A percentile compares a stretch with the other conserved stretches of the same genome.
Conservation (phyloP, 2,329 filamentous ascomycete genomes). For the Neobulgaria alba region DNA sequence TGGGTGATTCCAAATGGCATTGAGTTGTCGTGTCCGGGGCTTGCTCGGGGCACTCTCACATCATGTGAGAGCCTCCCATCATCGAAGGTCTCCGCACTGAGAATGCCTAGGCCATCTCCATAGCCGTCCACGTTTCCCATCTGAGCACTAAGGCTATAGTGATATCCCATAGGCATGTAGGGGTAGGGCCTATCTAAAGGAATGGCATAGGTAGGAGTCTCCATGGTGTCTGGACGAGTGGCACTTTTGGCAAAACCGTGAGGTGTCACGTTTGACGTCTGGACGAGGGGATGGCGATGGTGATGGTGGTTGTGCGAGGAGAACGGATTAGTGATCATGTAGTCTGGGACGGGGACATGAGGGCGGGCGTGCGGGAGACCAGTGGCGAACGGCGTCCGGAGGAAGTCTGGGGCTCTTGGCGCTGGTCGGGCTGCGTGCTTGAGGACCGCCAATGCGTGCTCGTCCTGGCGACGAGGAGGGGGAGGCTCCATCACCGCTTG, state of each 20-base stretch:
- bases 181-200: constrained; percentile 5
- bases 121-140: too few species aligned
- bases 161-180: constrained; percentile 14
- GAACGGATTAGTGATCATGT: too few species aligned
- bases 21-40: constrained; percentile 4
- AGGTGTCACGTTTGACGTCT: background rate
- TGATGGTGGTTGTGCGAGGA: too few species aligned
- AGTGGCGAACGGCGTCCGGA: too few species aligned
- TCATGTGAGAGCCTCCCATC: constrained; percentile 25
- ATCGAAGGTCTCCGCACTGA: constrained; percentile 40
- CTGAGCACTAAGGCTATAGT: too few species aligned
- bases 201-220: constrained; percentile 16
- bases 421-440: too few species aligned
- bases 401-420: too few species aligned
- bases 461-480: constrained; percentile 14
- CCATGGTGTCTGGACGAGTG: constrained; percentile 10
- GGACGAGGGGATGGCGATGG: background rate
- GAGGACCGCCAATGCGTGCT: constrained; percentile 22
- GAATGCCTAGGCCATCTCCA: constrained; percentile 29
- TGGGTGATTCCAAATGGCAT: constrained; percentile 22
- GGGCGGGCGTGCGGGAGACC: too few species aligned
- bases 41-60: constrained; percentile 5
- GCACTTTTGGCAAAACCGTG: background rate
- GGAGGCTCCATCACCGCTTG: constrained; percentile 19
- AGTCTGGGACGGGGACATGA: too few species aligned